Base-by-base conservation (phyloP, 129 eudicot species). In the Escallonia rubra region DNA sequence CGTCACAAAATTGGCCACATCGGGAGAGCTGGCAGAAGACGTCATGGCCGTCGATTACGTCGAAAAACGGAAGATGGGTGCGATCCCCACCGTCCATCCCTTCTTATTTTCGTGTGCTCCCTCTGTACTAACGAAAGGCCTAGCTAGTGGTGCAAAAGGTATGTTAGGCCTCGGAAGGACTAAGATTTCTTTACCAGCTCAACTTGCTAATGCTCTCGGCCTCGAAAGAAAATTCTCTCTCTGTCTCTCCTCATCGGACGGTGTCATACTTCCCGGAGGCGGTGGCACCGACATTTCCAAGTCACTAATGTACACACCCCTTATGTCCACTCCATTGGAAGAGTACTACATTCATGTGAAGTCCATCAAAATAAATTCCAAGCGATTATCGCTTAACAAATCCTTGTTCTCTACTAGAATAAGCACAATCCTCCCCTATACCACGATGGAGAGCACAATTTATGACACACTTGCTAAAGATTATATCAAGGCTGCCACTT, bases 151-250 rank as follows among this genome's bases (percentile, higher is more conserved):
- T 8, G 84, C 95, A 3, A 74, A 61, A 2, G 97, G 97, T n/a
- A 69, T 85, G 49, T 75, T 91, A 46, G 94, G 97, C 41, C 62
- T 91, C 0, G 97, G 96, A 14, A 81, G 78, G 16, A 59, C 88
- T 3, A 83, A 87, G 48, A 45, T 82, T 6, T 79, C 86, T 1
- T 83, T 86, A 2, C 83, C 86, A 3, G 74, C 85, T 4, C 98
- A 88, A 41, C 38, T 82, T 8, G 57, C 83, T 9, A 74, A 61
- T 69, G 48, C 59, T 15, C 70, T 83, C 39, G 83, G 82, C 23
- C 50, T 76, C n/a, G 75, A 62, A 3, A 75, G 96, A 82, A 91
- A 67, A 60, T 88, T 91, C 41, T 57, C 84, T 6, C 23, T 88
- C 40, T 88, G 98, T 75, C 64, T 91, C 10, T 83, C 98, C 14